Evolutionary conservation across 106 monocot genomes (phyloP).

Genomic region (Allium fistulosum): DNA sequence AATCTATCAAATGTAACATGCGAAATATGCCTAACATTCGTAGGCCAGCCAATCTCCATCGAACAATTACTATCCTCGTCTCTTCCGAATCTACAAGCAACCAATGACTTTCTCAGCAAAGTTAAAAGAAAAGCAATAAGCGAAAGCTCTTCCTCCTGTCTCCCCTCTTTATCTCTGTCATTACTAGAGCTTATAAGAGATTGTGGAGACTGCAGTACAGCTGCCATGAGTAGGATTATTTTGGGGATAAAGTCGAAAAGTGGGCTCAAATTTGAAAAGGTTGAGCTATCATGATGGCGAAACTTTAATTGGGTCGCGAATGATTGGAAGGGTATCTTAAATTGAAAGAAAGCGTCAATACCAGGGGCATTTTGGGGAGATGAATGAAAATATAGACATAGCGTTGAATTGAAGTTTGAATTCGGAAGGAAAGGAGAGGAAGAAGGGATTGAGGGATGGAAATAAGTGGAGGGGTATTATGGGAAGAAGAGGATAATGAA

Average conservation of each 20-base stretch:
- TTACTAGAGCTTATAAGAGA: slow-evolving; percentile 21
- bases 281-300: not conserved
- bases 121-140: slow-evolving; percentile 33
- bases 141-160: slow-evolving; percentile 32
- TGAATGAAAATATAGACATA: not conserved
- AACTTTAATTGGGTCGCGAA: not conserved
- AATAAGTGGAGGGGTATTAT: not conserved
- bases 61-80: slow-evolving; percentile 8
- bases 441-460: not conserved
- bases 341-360: slow-evolving; percentile 1
- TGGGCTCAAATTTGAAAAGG: not conserved
- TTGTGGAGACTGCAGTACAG: slow-evolving; percentile 25
- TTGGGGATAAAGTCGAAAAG: slow-evolving; percentile 4
- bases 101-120: slow-evolving; percentile 37
- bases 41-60: slow-evolving; percentile 27
- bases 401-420: slow-evolving; percentile 6
- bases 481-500: not conserved
- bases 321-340: not conserved
- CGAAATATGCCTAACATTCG: slow-evolving; percentile 15
- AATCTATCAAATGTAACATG: slow-evolving; percentile 52
- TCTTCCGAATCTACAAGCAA: slow-evolving; percentile 20
- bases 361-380: slow-evolving; percentile 6
- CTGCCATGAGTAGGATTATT: slow-evolving; percentile 29
- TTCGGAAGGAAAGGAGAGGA: not conserved
- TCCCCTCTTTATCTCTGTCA: not conserved